These are phyloP conservation scores for Termitomyces sp. DNA, from an alignment of 1,284 basidiomycete species.

Conservation along the genomic window DNA sequence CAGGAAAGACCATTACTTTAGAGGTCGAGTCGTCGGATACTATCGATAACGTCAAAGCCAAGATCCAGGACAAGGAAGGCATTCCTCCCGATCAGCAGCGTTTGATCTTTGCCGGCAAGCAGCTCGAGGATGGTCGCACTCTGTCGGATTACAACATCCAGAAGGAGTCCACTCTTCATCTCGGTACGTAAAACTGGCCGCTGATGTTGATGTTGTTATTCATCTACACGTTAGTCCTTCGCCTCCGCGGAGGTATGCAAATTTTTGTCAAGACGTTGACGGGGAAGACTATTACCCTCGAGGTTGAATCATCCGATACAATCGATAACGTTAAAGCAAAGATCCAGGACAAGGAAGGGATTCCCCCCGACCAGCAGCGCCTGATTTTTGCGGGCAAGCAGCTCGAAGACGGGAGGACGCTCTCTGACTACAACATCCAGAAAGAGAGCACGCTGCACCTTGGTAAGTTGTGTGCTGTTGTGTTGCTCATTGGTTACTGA, in stretches of 20 bases:
- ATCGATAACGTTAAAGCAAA: constrained; percentile 17
- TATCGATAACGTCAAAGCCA: constrained; percentile 50
- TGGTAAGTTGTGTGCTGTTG: too few relatives aligned
- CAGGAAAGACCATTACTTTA: constrained; percentile 48
- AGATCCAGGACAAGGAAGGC: constrained; percentile 55
- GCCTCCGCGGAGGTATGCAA: constrained; percentile 45
- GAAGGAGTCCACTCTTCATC: constrained; percentile 43
- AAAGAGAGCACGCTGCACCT: constrained; percentile 29
- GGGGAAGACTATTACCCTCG: constrained; percentile 39
- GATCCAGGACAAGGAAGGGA: constrained; percentile 18
- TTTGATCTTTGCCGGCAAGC: constrained; percentile 58
- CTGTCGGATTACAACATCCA: constrained; percentile 20
- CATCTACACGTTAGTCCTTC: constrained; percentile 33
- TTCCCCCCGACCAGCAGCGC: constrained; percentile 16
- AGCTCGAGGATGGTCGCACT: constrained; percentile 20
- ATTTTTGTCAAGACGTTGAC: constrained; percentile 69
- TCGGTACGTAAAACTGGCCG: constrained; percentile 29
- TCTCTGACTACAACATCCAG: constrained; percentile 19
- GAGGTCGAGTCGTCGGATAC: constrained; percentile 50
- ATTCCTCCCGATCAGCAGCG: constrained; percentile 72
- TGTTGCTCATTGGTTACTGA: constrained; percentile 35
- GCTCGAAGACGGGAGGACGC: constrained; percentile 16
- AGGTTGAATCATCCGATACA: constrained; percentile 28
- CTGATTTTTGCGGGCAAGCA: constrained; percentile 17
- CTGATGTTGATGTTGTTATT: not conserved